These are phyloP conservation scores for Aotearoamyces nothofagi DNA, from an alignment of 2,329 filamentous ascomycete genomes.

Conservation along the genomic window DNA sequence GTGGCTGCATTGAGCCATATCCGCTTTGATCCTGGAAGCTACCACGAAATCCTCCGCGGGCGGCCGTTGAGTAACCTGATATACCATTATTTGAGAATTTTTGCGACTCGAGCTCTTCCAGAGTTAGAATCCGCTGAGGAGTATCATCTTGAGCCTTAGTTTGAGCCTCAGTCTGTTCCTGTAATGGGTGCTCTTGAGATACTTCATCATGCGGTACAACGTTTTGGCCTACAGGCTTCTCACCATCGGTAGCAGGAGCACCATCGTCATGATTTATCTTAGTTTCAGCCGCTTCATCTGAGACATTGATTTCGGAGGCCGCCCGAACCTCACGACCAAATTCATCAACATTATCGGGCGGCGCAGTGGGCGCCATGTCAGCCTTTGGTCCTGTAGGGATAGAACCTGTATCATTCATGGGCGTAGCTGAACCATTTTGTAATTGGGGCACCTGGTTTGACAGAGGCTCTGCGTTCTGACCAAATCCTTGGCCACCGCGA, in stretches of 20 bases:
- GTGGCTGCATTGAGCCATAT: slow-evolving; percentile 21
- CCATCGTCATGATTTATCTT: not conserved
- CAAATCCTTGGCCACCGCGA: slow-evolving; percentile 15
- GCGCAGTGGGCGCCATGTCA: slow-evolving; percentile 7
- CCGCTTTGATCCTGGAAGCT: slow-evolving; percentile 22
- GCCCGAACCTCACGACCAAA: slow-evolving; percentile 21
- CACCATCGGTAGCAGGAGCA: slow-evolving; percentile 1
- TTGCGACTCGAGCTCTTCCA: slow-evolving; percentile 13
- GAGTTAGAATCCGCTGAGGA: slow-evolving; percentile 18
- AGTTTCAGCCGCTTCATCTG: slow-evolving; percentile 2
- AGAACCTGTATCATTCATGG: slow-evolving; percentile 15
- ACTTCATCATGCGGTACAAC: slow-evolving; percentile 8
- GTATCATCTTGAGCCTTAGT: slow-evolving; percentile 7
- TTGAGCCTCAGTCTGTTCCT: slow-evolving; percentile 4
- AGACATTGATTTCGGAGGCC: slow-evolving; percentile 8
- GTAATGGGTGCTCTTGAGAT: slow-evolving; percentile 4
- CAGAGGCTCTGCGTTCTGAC: slow-evolving; percentile 15
- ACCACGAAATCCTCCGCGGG: slow-evolving; percentile 22
- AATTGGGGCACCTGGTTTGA: slow-evolving; percentile 17
- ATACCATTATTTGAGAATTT: too few species aligned
- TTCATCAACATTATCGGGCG: slow-evolving; percentile 18
- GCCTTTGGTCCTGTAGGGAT: slow-evolving; percentile 17
- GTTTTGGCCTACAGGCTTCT: slow-evolving; percentile 4
- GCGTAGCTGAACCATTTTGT: slow-evolving; percentile 10
- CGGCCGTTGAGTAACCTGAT: too few species aligned